phyloP scores from a whole-genome alignment of 331 rosid genomes.

The Acacia concinna region DNA sequence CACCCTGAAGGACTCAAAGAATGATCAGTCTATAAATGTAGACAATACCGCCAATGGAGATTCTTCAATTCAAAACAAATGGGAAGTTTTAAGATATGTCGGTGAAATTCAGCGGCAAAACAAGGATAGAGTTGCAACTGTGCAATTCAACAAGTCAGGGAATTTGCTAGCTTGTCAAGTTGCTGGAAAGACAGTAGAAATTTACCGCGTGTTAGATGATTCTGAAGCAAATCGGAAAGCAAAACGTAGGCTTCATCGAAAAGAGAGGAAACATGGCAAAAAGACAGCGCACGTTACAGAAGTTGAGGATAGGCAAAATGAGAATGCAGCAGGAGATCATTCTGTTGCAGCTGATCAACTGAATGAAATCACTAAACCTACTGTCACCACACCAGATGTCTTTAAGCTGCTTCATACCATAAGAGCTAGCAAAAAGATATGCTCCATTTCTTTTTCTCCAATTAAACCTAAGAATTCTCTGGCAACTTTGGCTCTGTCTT shows the following conservation, averaged over 20 bases:
- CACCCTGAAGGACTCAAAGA: constrained; percentile 51
- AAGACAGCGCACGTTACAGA: too few relatives aligned
- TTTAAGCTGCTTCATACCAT: constrained; percentile 84
- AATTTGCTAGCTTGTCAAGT: constrained; percentile 93
- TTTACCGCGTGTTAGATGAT: constrained; percentile 76
- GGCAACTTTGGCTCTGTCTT: constrained; percentile 78
- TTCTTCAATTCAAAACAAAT: constrained; percentile 52
- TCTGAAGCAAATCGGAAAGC: constrained; percentile 84
- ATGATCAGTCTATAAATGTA: constrained; percentile 44
- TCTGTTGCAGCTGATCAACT: too few relatives aligned
- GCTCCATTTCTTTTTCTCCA: constrained; percentile 85
- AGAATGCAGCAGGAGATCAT: too few relatives aligned
- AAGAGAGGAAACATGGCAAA: constrained; percentile 73
- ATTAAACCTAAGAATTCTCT: constrained; percentile 63
- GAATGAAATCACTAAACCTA: constrained; percentile 40
- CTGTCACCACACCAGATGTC: constrained; percentile 66
- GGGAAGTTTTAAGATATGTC: constrained; percentile 75
- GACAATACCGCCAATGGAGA: constrained; percentile 39
- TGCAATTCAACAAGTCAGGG: constrained; percentile 80
- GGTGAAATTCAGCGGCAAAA: constrained; percentile 84
- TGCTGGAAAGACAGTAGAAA: constrained; percentile 85
- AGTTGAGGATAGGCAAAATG: too few relatives aligned
- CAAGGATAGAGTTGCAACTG: constrained; percentile 84
- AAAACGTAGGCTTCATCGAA: constrained; percentile 82
- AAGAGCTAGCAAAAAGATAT: constrained; percentile 85